A percentile compares a stretch with the other conserved stretches of the same genome.
phyloP scores from a whole-genome alignment of 2,329 filamentous ascomycete species.

The Penicillium sp. region DNA sequence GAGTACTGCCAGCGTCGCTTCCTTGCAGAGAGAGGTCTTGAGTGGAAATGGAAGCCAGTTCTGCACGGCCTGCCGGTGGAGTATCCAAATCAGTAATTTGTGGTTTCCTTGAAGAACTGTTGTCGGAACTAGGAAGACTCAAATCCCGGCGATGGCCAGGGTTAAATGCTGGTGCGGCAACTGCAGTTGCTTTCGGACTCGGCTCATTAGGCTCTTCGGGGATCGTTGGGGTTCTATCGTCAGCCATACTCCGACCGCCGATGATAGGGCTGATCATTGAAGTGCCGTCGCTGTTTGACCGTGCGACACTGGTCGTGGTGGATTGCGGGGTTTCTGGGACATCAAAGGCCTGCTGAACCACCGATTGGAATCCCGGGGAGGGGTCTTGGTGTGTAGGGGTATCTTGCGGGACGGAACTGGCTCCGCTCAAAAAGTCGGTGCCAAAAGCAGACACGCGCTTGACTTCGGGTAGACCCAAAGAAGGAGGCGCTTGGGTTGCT shows the following conservation, averaged over 20 bases:
- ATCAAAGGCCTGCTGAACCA: conserved; percentile 65
- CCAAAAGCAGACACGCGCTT: conserved; percentile 42
- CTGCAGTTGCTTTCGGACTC: conserved; percentile 17
- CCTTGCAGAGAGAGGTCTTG: conserved; percentile 13
- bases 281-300: conserved; percentile 62
- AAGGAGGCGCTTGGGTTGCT: conserved; percentile 15
- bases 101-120: conserved; percentile 60
- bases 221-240: conserved; percentile 52
- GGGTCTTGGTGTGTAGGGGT: conserved; percentile 32
- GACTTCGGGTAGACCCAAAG: conserved; percentile 41
- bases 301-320: conserved; percentile 51
- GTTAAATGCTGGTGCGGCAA: conserved; percentile 42
- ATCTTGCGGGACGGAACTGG: conserved; percentile 12
- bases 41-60: conserved; percentile 40
- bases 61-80: conserved; percentile 45
- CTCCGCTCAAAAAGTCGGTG: conserved; percentile 26
- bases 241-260: conserved; percentile 37
- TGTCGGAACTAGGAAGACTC: conserved; percentile 56
- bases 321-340: conserved; percentile 53
- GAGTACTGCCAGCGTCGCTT: conserved; percentile 6
- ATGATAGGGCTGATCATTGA: conserved; percentile 64
- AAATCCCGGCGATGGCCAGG: conserved; percentile 56
- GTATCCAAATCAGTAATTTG: conserved; percentile 46
- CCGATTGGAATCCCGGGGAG: conserved; percentile 55
- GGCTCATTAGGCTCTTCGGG: conserved; percentile 50